These are phyloP conservation scores for Aureobasidium sp. DNA, from an alignment of 2,329 filamentous ascomycete species.

Conservation along the genomic window DNA sequence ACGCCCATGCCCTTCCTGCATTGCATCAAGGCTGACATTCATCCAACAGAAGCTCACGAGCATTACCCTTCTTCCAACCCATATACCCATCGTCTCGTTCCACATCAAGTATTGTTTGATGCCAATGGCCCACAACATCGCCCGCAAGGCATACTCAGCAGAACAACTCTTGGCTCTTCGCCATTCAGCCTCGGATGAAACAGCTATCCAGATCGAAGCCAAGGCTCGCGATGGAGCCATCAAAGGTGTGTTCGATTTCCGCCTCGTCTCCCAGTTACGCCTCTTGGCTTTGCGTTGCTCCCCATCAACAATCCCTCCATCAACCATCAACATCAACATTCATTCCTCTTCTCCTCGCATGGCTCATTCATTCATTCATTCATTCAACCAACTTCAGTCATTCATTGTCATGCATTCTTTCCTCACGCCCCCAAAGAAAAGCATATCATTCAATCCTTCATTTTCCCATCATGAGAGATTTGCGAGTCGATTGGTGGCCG, in stretches of 20 bases:
- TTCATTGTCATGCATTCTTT: constrained; percentile 4
- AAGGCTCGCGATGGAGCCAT: constrained; percentile 28
- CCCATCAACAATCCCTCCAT: not conserved
- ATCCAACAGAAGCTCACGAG: not conserved
- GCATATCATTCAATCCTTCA: not conserved
- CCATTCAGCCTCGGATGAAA: constrained; percentile 24
- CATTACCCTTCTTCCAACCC: not conserved
- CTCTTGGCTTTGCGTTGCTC: not conserved
- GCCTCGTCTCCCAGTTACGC: not conserved
- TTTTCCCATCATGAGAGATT: constrained; percentile 11
- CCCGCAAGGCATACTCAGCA: constrained; percentile 29
- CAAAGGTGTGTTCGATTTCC: constrained; percentile 23
- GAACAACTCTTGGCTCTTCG: constrained; percentile 28
- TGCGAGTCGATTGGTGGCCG: constrained; percentile 11
- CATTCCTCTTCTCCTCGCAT: not conserved
- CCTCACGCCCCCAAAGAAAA: not conserved
- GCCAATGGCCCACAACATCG: constrained; percentile 15
- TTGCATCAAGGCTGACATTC: not conserved
- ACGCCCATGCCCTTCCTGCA: not conserved
- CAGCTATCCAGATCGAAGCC: constrained; percentile 27
- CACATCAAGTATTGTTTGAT: constrained; percentile 1
- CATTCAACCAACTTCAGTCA: not conserved
- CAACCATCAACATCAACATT: not conserved
- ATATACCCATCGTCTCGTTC: not conserved
- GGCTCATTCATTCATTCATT: not conserved